These are phyloP conservation scores for Backusella westeae DNA, from an alignment of 192 early-diverging fungal species.

Conservation along the genomic window DNA sequence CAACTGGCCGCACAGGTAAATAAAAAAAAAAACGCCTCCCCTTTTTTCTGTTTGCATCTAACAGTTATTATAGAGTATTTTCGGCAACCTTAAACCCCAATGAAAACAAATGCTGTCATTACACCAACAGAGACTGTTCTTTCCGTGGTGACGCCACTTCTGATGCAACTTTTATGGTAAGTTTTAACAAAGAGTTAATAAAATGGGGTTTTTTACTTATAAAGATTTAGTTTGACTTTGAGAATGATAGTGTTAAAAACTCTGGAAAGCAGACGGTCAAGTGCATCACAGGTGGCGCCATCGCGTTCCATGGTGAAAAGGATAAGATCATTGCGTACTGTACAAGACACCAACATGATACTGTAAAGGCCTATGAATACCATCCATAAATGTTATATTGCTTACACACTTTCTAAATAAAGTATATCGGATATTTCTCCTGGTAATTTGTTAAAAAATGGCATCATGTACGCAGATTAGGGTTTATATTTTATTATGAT, in stretches of 20 bases:
- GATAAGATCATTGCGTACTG: not conserved
- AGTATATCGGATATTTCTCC: too few species aligned
- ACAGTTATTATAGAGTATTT: not conserved
- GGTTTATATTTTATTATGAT: too few species aligned
- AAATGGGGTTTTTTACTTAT: not conserved
- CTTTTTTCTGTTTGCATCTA: too few species aligned
- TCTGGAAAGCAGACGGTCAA: not conserved
- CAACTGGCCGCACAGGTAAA: too few species aligned
- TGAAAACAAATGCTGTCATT: not conserved
- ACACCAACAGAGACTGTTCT: slow-evolving; percentile 10
- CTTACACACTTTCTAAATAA: too few species aligned
- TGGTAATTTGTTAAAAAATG: too few species aligned
- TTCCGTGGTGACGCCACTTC: not conserved
- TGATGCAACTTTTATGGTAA: not conserved
- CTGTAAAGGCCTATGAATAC: not conserved
- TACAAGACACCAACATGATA: not conserved
- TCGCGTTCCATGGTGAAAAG: not conserved
- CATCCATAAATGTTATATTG: not conserved
- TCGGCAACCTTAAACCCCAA: not conserved
- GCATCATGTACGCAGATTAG: too few species aligned
- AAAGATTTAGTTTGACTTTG: not conserved
- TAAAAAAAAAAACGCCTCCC: not conserved
- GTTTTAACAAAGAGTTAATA: not conserved
- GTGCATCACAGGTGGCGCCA: not conserved
- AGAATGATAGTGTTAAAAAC: not conserved